Evolutionary conservation across 345 rosid species (phyloP).

Genomic region (Aquilaria sinensis): DNA sequence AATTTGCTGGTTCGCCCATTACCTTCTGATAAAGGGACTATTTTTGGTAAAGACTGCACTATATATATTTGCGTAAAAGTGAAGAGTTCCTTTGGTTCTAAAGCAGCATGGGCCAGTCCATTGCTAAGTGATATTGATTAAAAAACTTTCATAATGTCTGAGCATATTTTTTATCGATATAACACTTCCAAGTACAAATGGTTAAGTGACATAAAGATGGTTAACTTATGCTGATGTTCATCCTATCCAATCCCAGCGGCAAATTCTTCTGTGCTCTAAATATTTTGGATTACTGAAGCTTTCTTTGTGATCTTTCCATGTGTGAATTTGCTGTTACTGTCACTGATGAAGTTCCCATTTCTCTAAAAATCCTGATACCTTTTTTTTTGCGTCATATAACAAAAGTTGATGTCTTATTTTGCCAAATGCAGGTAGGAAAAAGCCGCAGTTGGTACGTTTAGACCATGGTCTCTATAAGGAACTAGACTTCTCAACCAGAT

Average conservation of each 20-base stretch:
- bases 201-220: neutral
- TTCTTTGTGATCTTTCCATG: conserved; percentile 2
- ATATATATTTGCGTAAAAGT: conserved; percentile 14
- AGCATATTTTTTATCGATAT: no score
- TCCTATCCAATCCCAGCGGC: no score
- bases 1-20: conserved; percentile 79
- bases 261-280: no score
- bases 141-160: neutral
- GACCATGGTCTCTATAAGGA: conserved; percentile 93
- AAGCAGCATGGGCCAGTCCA: neutral
- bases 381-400: neutral
- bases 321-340: neutral
- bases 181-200: no score
- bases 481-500: conserved; percentile 71
- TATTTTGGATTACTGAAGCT: neutral
- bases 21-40: conserved; percentile 50
- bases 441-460: conserved; percentile 79
- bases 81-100: conserved; percentile 3
- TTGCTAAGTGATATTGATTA: no score
- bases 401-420: neutral
- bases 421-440: conserved; percentile 41
- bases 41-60: conserved; percentile 40
- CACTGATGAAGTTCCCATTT: neutral
- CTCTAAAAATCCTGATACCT: neutral
- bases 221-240: neutral